Conservation (phyloP, 768 basidiomycete genomes). For the Pisolithus marmoratus region DNA sequence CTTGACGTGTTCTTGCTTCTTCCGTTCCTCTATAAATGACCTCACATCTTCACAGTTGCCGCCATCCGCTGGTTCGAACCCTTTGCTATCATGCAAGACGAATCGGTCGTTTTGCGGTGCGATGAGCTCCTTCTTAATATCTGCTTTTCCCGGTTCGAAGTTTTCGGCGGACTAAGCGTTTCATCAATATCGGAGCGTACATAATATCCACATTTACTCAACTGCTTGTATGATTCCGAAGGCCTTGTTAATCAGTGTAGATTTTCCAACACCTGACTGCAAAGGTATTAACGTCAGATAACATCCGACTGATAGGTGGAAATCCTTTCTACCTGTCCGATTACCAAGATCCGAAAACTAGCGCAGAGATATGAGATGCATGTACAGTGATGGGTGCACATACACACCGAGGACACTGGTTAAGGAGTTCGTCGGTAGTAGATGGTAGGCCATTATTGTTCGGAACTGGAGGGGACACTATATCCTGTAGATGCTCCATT, state of each 20-base stretch:
- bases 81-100: background rate
- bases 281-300: background rate
- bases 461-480: too few relatives aligned
- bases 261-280: background rate
- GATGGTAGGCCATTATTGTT: background rate
- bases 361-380: background rate
- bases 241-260: background rate
- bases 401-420: background rate
- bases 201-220: background rate
- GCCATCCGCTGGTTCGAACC: background rate
- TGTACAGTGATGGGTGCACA: background rate
- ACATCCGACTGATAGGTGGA: background rate
- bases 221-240: background rate
- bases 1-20: background rate
- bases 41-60: background rate
- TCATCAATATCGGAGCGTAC: background rate
- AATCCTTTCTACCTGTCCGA: background rate
- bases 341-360: background rate
- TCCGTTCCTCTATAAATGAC: background rate
- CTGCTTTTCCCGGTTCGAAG: background rate
- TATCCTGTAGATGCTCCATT: too few relatives aligned
- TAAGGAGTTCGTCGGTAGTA: background rate
- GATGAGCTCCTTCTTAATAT: background rate
- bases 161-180: background rate
- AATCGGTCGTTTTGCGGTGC: background rate